Conservation (phyloP, 306 rosid species). For the Sindora glabra region DNA sequence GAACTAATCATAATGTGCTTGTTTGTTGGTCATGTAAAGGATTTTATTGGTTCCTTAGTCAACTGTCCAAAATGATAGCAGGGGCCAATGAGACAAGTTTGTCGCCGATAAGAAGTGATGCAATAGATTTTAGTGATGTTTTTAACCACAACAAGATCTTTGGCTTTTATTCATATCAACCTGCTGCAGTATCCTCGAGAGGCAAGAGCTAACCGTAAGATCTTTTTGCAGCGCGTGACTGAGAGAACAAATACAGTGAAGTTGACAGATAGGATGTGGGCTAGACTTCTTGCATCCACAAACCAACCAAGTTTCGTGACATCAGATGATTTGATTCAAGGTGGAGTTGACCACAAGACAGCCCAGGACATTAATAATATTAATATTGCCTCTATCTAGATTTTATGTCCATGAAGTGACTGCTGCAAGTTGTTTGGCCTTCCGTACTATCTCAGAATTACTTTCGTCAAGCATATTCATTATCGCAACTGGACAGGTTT, state of each 20-base stretch:
- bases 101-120: no score
- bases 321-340: conserved; percentile 16
- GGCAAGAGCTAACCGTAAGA: not conserved
- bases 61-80: not conserved
- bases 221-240: conserved; percentile 70
- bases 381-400: conserved; percentile 17
- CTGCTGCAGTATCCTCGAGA: not conserved
- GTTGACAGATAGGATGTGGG: conserved; percentile 87
- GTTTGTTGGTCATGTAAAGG: not conserved
- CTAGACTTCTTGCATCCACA: conserved; percentile 88
- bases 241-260: conserved; percentile 56
- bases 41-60: not conserved
- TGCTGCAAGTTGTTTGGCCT: not conserved
- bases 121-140: no score
- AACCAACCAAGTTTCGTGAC: conserved; percentile 80
- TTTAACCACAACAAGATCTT: no score
- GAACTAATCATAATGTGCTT: not conserved
- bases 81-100: not conserved
- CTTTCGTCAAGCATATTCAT: no score
- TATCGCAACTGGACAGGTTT: no score
- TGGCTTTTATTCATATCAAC: not conserved
- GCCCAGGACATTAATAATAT: conserved; percentile 16
- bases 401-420: not conserved
- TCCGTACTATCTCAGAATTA: no score
- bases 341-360: conserved; percentile 16